Conservation (phyloP, 176 grass and related monocot species). For the Zea luxurians region DNA sequence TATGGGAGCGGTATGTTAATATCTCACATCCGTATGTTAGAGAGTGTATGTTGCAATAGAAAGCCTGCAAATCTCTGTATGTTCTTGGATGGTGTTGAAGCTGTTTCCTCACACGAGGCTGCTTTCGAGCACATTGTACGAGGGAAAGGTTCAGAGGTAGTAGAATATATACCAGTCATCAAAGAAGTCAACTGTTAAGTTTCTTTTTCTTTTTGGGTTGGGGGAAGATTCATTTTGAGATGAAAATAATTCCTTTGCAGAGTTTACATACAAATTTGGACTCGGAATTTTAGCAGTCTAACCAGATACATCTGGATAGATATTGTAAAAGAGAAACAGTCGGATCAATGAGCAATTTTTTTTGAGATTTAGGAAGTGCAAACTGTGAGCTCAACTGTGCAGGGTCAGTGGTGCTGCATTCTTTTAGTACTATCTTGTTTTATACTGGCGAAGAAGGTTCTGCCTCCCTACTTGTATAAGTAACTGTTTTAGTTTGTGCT, state of each 20-base stretch:
- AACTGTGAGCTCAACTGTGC: slow-evolving; percentile 46
- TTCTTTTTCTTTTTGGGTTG: slow-evolving; percentile 48
- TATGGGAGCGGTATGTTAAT: slow-evolving; percentile 87
- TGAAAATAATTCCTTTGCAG: slow-evolving; percentile 65
- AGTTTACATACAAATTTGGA: slow-evolving; percentile 59
- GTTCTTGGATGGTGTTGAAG: slow-evolving; percentile 45
- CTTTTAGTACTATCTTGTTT: slow-evolving; percentile 47
- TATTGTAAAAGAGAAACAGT: slow-evolving; percentile 63
- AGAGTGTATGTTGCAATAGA: slow-evolving; percentile 70
- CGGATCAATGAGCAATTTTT: slow-evolving; percentile 40
- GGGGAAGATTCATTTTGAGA: slow-evolving; percentile 67
- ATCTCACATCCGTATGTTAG: slow-evolving; percentile 56
- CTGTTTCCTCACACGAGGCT: slow-evolving; percentile 46
- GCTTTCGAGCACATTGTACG: slow-evolving; percentile 53
- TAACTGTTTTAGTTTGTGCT: slow-evolving; percentile 19
- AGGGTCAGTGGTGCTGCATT: slow-evolving; percentile 45
- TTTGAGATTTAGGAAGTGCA: slow-evolving; percentile 45
- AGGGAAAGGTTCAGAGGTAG: slow-evolving; percentile 55
- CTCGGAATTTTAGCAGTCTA: slow-evolving; percentile 54
- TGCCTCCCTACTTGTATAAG: slow-evolving; percentile 40
- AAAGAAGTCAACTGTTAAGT: slow-evolving; percentile 58
- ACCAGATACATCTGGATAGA: slow-evolving; percentile 59
- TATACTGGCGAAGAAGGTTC: slow-evolving; percentile 38
- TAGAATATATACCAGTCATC: slow-evolving; percentile 61
- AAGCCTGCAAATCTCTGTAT: slow-evolving; percentile 41